phyloP scores from a whole-genome alignment of 2,329 filamentous ascomycete genomes.

The Stachybotrys echinatus region DNA sequence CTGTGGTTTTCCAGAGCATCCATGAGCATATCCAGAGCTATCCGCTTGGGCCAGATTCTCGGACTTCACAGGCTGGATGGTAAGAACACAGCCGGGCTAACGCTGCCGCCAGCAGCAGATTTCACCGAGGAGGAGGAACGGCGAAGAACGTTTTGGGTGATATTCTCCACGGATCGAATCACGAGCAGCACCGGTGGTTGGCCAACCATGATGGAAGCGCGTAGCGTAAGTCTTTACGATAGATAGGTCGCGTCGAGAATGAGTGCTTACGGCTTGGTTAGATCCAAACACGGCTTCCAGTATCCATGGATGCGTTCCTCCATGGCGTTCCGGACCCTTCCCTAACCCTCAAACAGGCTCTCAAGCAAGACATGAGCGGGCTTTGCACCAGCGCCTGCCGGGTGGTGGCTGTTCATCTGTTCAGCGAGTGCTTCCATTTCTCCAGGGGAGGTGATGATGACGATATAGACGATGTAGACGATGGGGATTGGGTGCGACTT shows the following conservation, averaged over 20 bases:
- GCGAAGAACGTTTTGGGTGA: slow-evolving; percentile 74
- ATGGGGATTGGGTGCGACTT: slow-evolving; percentile 8
- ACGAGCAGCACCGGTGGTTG: slow-evolving; percentile 83
- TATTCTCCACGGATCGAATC: slow-evolving; percentile 73
- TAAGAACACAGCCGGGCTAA: slow-evolving; percentile 8
- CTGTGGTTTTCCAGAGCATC: slow-evolving; percentile 79
- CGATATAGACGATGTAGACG: slow-evolving; percentile 8
- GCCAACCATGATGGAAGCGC: slow-evolving; percentile 68
- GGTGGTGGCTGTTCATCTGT: slow-evolving; percentile 12
- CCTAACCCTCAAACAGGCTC: slow-evolving; percentile 7
- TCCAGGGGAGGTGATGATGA: slow-evolving; percentile 6
- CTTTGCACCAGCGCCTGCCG: slow-evolving; percentile 12
- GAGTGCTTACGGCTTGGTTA: not conserved
- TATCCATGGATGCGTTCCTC: slow-evolving; percentile 6
- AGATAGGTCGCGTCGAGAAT: fast-evolving
- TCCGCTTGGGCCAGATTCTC: slow-evolving; percentile 71
- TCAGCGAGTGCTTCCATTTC: slow-evolving; percentile 14
- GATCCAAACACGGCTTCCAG: slow-evolving; percentile 2
- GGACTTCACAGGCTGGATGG: slow-evolving; percentile 58
- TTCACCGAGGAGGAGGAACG: slow-evolving; percentile 70
- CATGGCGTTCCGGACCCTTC: slow-evolving; percentile 22
- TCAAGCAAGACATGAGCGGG: slow-evolving; percentile 12
- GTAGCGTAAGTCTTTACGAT: slow-evolving; percentile 4
- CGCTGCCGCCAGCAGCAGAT: slow-evolving; percentile 56
- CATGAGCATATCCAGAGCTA: slow-evolving; percentile 66